Base-by-base conservation (phyloP, 2,329 filamentous ascomycete genomes). In the Cadophora gregata region DNA sequence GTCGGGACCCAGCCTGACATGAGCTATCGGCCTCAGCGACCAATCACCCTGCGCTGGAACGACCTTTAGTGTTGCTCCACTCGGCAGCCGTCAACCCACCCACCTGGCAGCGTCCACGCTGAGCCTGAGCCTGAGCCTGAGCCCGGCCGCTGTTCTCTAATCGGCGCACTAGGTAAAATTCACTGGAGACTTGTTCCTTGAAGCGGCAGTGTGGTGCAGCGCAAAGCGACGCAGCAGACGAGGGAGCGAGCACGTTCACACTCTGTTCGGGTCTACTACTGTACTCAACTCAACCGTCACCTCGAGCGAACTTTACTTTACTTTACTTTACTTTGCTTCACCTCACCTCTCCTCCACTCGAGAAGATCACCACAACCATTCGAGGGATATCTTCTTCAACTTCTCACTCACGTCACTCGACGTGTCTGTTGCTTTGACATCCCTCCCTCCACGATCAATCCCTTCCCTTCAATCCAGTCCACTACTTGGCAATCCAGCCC, bases 11-110 rank as follows among this genome's bases (percentile, higher is more conserved):
- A 19, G 51, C 27, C 29, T 55, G 51, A 55, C 29, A 56, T 36
- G 53, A 56, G 53, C 31, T 56, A 36, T 36, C 38, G 53, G 53
- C 31, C n/a, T 24, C 9, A 56, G 53, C 53, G 53, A 56, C 53
- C 31, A 56, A 56, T 56, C 29, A 56, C n/a, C 16, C 29, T n/a
- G 19, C n/a, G n/a, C n/a, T 31, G 4, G 9, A n/a, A 14, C 29
- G 31, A 21, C 25, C 29, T 56, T 38, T 36, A 36, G 16, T 55
- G 19, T 2, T 33, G 19, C 4, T 33, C 51, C 29, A 21, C 51
- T 31, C 14, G 36, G 16, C 16, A 38, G 36, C 27, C 51, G 38
- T 16, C 38, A 42, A 42, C 8, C 38, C 42, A 45, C 19, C 42
- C 42, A 14, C 42, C 42, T 21, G 42, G 16, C 42, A n/a, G 16